Evolutionary conservation across 2,329 filamentous ascomycete genomes (phyloP), one percentile per base, ranked within the genome.

Genomic region (Bisporella sp.): DNA sequence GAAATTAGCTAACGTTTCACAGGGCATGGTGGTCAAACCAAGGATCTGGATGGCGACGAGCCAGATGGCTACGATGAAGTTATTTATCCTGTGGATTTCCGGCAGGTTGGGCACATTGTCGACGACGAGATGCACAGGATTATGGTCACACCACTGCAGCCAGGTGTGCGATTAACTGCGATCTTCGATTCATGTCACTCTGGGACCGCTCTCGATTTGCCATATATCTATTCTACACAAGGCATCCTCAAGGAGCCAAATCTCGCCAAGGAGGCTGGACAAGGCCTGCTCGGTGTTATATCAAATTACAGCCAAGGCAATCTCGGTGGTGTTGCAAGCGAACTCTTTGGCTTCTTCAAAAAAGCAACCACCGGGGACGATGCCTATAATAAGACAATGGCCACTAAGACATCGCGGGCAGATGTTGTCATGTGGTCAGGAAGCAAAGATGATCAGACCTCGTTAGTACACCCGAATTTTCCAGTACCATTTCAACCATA

Each of bases 351-450:
- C 43, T 80, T 97, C 64, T 82, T 95, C 70, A 96, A 96, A 75
- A 87, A 90, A 66, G 90, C 89, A 13, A 86, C 88, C 28, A 79
- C 73, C 53, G 91, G 91, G 58, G 78, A 93, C 59, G 81, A 85
- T 35, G 84, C 85, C 13, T 85, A 90, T 68, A 79, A 95, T 70
- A 84, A 82, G 66, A 88, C 91, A 55, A 77, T 89, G 66, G 79
- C 86, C 58, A 97, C 92, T 41, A 95, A 95, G 73, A 97, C 93
- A 12, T 93, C 87, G 49, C 85, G 91, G 1, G 93, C 93, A 40
- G 93, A 99, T 69, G 93, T 99, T 32, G 82, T 99, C 66, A 95
- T 96, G 88, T 96, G 91, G 87, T 95, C 89, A 54, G 93, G 93
- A 51, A 95, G 89, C 73, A 96, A 96, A 71, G 93, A 99, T 66